phyloP scores from a whole-genome alignment of 805 yeast species.

The Limtongozyma cylindracea region DNA sequence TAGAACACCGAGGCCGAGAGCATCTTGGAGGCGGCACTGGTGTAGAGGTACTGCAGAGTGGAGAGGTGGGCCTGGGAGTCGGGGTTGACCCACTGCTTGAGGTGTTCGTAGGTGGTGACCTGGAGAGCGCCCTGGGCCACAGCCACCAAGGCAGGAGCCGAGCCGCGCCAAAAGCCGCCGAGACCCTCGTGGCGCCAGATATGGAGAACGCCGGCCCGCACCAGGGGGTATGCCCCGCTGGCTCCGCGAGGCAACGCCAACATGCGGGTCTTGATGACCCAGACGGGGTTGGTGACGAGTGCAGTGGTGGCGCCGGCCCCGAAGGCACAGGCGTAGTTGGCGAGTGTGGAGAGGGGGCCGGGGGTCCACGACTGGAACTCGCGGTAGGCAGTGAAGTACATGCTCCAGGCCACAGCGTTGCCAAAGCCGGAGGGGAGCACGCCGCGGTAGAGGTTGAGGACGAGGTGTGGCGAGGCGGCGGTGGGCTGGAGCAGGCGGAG shows the following conservation, averaged over 20 bases:
- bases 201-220: slow-evolving; percentile 23
- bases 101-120: slow-evolving; percentile 60
- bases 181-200: slow-evolving; percentile 31
- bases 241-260: slow-evolving; percentile 25
- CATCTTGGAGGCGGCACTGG: slow-evolving; percentile 47
- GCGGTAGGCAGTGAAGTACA: slow-evolving; percentile 62
- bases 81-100: slow-evolving; percentile 16
- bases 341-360: too few relatives aligned
- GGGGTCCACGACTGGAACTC: too few relatives aligned
- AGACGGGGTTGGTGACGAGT: slow-evolving; percentile 67
- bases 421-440: slow-evolving; percentile 62
- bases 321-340: slow-evolving; percentile 11
- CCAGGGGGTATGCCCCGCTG: too few relatives aligned
- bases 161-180: slow-evolving; percentile 44
- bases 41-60: slow-evolving; percentile 30
- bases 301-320: slow-evolving; percentile 55
- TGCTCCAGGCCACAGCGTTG: slow-evolving; percentile 70
- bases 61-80: slow-evolving; percentile 8
- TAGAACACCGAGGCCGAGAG: slow-evolving; percentile 44
- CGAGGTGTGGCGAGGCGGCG: too few relatives aligned
- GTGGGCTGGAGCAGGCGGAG: too few relatives aligned
- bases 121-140: slow-evolving; percentile 83
- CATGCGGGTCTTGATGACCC: slow-evolving; percentile 88
- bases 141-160: slow-evolving; percentile 49
- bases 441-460: slow-evolving; percentile 30